Base-by-base conservation (phyloP, 768 basidiomycete genomes). In the Lyophyllum atratum region DNA sequence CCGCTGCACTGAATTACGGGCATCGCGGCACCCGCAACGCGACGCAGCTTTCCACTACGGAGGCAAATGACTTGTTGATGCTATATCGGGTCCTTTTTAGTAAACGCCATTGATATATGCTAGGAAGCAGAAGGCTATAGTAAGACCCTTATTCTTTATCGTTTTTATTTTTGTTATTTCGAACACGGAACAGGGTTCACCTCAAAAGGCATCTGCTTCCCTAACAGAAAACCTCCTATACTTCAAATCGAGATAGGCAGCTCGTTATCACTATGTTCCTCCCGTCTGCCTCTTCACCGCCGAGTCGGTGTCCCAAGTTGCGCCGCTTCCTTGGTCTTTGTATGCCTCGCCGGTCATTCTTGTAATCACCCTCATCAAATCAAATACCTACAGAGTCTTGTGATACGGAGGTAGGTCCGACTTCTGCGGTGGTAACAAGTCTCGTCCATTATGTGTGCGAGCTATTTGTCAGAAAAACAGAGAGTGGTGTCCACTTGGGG, bases 401-500 rank as follows among this genome's bases (percentile, higher is more conserved):
- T 51, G 37, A 58, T 15, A 21, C 10, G 40, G 11, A 33, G 5
- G 49, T 26, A 6, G 21, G n/a, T 55, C 54, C 51, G 52, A 28
- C 25, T 28, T 34, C 21, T 56, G 33, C 49, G 56, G 56, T 8
- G n/a, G 37, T 55, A 28, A 55, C 55, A 24, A 49, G 47, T 4
- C 4, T 29, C 33, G 28, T 31, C 39, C 31, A 2, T 39, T 21
- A 48, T 47, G 52, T 50, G 6, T 81, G 77, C 61, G 71, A 71
- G 49, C 74, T 77, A 59, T 78, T 76, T 63, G 59, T 73, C 49
- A 74, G n/a, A n/a, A 75, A 51, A 75, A 76, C 61, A 65, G 70
- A 21, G 77, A 76, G 1, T 73, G 72, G 72, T 81, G 78, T 62
- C 78, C 75, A 3, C 63, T 72, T 14, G 79, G 76, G 15, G 70